A percentile compares a stretch with the other conserved stretches of the same genome.
Conservation (phyloP, 768 basidiomycete species). For the Gymnopilus junonius region DNA sequence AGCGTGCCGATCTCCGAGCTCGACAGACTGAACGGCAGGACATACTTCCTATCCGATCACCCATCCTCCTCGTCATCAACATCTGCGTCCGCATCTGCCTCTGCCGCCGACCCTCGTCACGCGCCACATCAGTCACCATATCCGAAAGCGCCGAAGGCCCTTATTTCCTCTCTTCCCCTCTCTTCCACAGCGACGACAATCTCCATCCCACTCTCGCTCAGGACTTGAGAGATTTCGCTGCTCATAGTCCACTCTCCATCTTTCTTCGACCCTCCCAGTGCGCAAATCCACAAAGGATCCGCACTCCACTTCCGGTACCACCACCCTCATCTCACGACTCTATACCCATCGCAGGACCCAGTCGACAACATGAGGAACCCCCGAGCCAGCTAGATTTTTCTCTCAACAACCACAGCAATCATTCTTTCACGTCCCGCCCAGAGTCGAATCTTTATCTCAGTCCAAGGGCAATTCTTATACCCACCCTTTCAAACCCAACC, state of each 20-base stretch:
- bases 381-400: background rate
- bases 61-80: background rate
- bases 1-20: slow-evolving; percentile 48
- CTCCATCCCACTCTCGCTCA: slow-evolving; percentile 59
- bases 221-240: slow-evolving; percentile 49
- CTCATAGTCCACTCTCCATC: slow-evolving; percentile 8
- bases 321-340: background rate
- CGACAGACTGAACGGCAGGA: slow-evolving; percentile 60
- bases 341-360: background rate
- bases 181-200: slow-evolving; percentile 13
- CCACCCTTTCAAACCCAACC: background rate
- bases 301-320: background rate
- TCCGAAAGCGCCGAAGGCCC: slow-evolving; percentile 23
- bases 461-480: background rate
- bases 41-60: slow-evolving; percentile 30
- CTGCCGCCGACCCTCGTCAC: slow-evolving; percentile 19
- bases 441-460: background rate
- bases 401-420: background rate
- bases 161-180: background rate
- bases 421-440: background rate
- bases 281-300: background rate
- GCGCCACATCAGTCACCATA: slow-evolving; percentile 26
- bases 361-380: background rate
- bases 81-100: slow-evolving; percentile 1
- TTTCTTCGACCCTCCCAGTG: slow-evolving; percentile 21